phyloP scores from a whole-genome alignment of 2,329 filamentous ascomycete genomes.

The Colletotrichum sojae region DNA sequence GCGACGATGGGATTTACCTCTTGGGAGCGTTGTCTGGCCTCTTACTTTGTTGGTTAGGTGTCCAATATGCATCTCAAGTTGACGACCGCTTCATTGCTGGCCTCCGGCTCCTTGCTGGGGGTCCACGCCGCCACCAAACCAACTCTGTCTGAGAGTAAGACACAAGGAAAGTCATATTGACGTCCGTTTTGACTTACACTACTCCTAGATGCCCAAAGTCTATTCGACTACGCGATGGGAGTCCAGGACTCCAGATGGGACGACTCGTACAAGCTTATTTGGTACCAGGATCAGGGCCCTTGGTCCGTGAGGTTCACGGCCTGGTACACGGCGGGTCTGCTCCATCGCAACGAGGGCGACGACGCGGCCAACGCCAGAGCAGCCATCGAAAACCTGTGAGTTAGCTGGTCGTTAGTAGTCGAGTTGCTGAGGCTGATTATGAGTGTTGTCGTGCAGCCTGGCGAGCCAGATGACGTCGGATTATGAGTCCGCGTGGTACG shows the following conservation, averaged over 20 bases:
- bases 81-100: conserved; percentile 17
- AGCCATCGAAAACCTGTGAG: conserved; percentile 53
- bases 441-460: conserved; percentile 42
- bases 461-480: conserved; percentile 53
- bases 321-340: conserved; percentile 56
- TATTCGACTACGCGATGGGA: conserved; percentile 57
- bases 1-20: not conserved
- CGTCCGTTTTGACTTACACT: conserved; percentile 9
- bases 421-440: not conserved
- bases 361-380: conserved; percentile 53
- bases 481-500: conserved; percentile 57
- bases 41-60: not conserved
- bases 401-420: not conserved
- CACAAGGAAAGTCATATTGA: too few relatives aligned
- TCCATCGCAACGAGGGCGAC: conserved; percentile 52
- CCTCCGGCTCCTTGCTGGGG: conserved; percentile 33
- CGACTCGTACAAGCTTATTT: conserved; percentile 57
- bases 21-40: not conserved
- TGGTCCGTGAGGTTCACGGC: conserved; percentile 60
- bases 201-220: conserved; percentile 50
- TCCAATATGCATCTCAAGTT: conserved; percentile 18
- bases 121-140: conserved; percentile 20
- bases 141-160: conserved; percentile 23
- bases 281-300: conserved; percentile 57
- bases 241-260: conserved; percentile 57